phyloP scores from a whole-genome alignment of 2,329 filamentous ascomycete genomes.

The Xylaria sp. region DNA sequence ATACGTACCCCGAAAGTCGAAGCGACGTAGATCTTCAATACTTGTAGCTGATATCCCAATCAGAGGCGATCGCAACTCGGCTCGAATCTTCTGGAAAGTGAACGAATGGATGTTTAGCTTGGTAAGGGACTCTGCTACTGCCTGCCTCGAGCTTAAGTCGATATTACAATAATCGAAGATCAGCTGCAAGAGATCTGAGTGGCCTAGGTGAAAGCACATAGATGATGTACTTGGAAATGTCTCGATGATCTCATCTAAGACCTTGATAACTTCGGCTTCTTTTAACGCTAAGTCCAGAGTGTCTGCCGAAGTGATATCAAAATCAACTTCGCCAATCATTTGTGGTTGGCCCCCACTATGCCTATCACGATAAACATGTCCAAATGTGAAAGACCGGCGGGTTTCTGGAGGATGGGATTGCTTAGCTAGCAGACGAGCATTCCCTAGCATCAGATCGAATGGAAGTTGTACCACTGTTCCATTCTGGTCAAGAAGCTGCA shows the following conservation, averaged over 20 bases:
- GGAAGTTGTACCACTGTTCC: slow-evolving; percentile 94
- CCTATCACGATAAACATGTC: slow-evolving; percentile 84
- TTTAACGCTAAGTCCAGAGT: slow-evolving; percentile 85
- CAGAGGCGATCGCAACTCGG: slow-evolving; percentile 81
- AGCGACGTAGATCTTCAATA: slow-evolving; percentile 87
- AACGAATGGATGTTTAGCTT: slow-evolving; percentile 84
- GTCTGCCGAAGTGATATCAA: slow-evolving; percentile 90
- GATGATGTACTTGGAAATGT: slow-evolving; percentile 79
- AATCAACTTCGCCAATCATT: slow-evolving; percentile 90
- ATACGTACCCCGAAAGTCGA: slow-evolving; percentile 82
- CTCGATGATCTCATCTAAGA: slow-evolving; percentile 88
- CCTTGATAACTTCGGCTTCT: slow-evolving; percentile 93
- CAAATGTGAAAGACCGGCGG: slow-evolving; percentile 86
- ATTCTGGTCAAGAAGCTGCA: slow-evolving; percentile 82
- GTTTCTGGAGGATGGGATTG: slow-evolving; percentile 68
- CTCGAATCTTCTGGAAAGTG: slow-evolving; percentile 84
- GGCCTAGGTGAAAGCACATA: slow-evolving; percentile 92
- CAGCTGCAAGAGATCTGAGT: slow-evolving; percentile 84
- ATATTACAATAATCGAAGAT: slow-evolving; percentile 94
- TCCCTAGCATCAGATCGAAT: slow-evolving; percentile 89
- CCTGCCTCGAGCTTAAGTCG: slow-evolving; percentile 71
- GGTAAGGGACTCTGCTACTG: slow-evolving; percentile 84
- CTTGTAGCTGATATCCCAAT: slow-evolving; percentile 89
- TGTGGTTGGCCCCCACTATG: slow-evolving; percentile 82
- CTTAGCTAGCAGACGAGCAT: slow-evolving; percentile 85